Conservation (phyloP, 2,329 filamentous ascomycete genomes). For the Aspergillus sp. region DNA sequence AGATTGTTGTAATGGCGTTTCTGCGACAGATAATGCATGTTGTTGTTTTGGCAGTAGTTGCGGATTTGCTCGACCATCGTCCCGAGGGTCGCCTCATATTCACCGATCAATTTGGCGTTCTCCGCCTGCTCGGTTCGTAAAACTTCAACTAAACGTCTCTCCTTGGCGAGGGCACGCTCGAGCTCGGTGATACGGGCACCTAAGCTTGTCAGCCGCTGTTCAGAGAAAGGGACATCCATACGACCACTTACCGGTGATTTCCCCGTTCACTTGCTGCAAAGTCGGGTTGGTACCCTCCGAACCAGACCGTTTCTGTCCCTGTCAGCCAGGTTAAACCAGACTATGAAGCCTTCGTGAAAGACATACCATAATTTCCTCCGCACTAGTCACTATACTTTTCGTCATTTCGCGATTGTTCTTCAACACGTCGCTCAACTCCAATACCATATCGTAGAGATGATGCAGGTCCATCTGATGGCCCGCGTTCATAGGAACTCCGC, state of each 20-base stretch:
- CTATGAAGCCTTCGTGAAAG: not conserved
- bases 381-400: constrained; percentile 51
- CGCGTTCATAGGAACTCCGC: constrained; percentile 47
- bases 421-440: constrained; percentile 52
- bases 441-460: constrained; percentile 53
- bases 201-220: constrained; percentile 20
- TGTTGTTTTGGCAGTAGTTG: constrained; percentile 53
- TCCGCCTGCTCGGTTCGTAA: constrained; percentile 51
- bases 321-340: constrained; percentile 8
- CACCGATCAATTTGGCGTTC: constrained; percentile 50
- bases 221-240: not conserved
- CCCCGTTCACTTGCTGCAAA: constrained; percentile 48
- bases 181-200: constrained; percentile 52
- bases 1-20: constrained; percentile 54
- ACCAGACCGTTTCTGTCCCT: constrained; percentile 44
- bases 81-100: constrained; percentile 51
- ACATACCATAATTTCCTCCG: constrained; percentile 52
- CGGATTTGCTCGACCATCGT: constrained; percentile 54
- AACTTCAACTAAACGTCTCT: constrained; percentile 45
- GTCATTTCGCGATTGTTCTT: constrained; percentile 54
- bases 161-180: constrained; percentile 50
- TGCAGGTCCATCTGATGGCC: constrained; percentile 56
- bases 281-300: constrained; percentile 42
- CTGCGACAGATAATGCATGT: constrained; percentile 50
- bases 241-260: constrained; percentile 42